Evolutionary conservation across 1,139 yeast genomes (phyloP).

Genomic region (Nakaseomyces kungkrabaensis): DNA sequence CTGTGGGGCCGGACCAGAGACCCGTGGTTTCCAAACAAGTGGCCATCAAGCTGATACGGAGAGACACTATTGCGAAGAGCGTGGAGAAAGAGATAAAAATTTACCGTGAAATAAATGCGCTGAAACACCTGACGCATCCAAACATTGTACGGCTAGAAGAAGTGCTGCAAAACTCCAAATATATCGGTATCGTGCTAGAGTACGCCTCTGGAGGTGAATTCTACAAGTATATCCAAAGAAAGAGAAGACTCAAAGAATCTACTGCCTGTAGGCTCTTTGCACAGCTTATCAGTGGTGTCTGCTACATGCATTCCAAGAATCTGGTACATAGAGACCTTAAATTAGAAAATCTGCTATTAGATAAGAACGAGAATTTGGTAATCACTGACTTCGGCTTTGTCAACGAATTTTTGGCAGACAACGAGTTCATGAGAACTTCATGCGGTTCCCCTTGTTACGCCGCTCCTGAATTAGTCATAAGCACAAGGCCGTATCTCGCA

Average conservation of each 20-base stretch:
- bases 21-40: slow-evolving; percentile 57
- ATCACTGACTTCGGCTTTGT: slow-evolving; percentile 85
- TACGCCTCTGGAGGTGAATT: slow-evolving; percentile 97
- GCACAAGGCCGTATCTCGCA: slow-evolving; percentile 84
- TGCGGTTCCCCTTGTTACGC: slow-evolving; percentile 99
- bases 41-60: slow-evolving; percentile 82
- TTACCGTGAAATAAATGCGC: slow-evolving; percentile 85
- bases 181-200: slow-evolving; percentile 91
- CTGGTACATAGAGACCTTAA: slow-evolving; percentile 69
- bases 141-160: slow-evolving; percentile 87
- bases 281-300: slow-evolving; percentile 87
- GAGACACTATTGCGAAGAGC: slow-evolving; percentile 76
- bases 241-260: slow-evolving; percentile 75
- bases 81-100: slow-evolving; percentile 81
- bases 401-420: slow-evolving; percentile 61
- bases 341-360: slow-evolving; percentile 61
- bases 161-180: slow-evolving; percentile 86
- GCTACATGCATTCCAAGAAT: slow-evolving; percentile 63
- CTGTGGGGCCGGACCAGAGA: slow-evolving; percentile 6
- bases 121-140: slow-evolving; percentile 80
- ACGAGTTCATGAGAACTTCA: slow-evolving; percentile 84
- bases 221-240: slow-evolving; percentile 82
- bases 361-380: slow-evolving; percentile 56
- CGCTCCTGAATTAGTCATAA: slow-evolving; percentile 90
- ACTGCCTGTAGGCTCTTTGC: slow-evolving; percentile 84